Evolutionary conservation across 2,329 filamentous ascomycete genomes (phyloP).

Genomic region (Cladosporium austrohemisphaericum): DNA sequence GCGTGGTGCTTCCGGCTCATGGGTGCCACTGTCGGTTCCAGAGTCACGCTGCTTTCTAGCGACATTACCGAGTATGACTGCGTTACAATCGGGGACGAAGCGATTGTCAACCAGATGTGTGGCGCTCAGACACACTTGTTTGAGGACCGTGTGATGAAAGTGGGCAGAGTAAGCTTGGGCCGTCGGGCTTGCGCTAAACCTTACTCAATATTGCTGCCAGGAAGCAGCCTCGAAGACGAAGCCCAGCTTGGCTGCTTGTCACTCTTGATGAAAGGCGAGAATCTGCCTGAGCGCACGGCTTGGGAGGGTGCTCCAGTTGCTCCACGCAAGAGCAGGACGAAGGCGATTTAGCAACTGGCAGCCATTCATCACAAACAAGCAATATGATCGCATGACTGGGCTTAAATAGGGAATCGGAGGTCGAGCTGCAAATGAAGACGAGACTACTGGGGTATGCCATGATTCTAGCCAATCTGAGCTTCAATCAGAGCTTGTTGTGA

Average conservation of each 20-base stretch:
- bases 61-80: conserved; percentile 26
- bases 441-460: no score
- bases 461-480: no score
- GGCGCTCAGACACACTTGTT: conserved; percentile 26
- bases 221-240: conserved; percentile 18
- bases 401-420: no score
- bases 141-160: conserved; percentile 28
- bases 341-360: no score
- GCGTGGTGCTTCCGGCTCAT: conserved; percentile 25
- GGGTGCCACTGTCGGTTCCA: conserved; percentile 22
- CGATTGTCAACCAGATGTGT: conserved; percentile 20
- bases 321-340: conserved; percentile 11
- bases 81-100: conserved; percentile 25
- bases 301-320: conserved; percentile 23
- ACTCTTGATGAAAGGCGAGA: conserved; percentile 25
- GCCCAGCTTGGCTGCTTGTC: conserved; percentile 23
- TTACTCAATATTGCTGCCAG: conserved; percentile 24
- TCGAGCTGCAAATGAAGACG: no score
- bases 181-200: conserved; percentile 21
- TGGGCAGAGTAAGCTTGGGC: conserved; percentile 21
- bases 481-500: no score
- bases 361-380: no score
- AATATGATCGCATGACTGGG: no score
- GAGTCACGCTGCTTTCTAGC: conserved; percentile 20
- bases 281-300: conserved; percentile 19